Conservation (phyloP, 495 filamentous ascomycete genomes). For the Daldinia childiae region DNA sequence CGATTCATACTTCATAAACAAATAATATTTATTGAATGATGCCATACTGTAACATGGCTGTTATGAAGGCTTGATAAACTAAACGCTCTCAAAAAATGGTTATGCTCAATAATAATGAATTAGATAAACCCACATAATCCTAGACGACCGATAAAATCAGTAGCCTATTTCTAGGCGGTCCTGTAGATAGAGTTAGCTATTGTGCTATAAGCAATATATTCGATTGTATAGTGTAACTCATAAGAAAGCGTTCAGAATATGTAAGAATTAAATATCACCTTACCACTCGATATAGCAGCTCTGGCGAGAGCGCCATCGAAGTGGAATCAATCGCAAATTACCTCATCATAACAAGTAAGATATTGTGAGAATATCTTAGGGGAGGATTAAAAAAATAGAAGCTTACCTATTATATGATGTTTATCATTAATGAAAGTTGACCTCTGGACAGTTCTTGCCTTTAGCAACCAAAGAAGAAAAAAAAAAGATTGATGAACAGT, state of each 20-base stretch:
- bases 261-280: slow-evolving; percentile 96
- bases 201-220: background rate
- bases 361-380: slow-evolving; percentile 8
- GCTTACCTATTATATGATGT: slow-evolving; percentile 1
- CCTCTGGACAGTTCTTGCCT: background rate
- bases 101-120: background rate
- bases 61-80: background rate
- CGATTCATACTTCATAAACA: background rate
- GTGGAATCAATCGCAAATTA: slow-evolving; percentile 98
- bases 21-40: background rate
- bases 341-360: slow-evolving; percentile 74
- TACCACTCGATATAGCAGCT: slow-evolving; percentile 74
- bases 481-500: background rate
- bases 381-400: background rate
- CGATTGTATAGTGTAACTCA: background rate
- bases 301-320: slow-evolving; percentile 87
- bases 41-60: background rate
- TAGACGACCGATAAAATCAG: background rate
- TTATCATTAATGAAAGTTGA: background rate
- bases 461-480: background rate
- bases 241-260: slow-evolving; percentile 78
- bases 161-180: background rate
- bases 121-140: background rate
- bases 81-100: background rate
- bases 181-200: slow-evolving; percentile 21